Percentiles rank a stretch among this genome's conserved stretches.
phyloP scores from a whole-genome alignment of 2,329 filamentous ascomycete species.

The Endocalyx cinctus region DNA sequence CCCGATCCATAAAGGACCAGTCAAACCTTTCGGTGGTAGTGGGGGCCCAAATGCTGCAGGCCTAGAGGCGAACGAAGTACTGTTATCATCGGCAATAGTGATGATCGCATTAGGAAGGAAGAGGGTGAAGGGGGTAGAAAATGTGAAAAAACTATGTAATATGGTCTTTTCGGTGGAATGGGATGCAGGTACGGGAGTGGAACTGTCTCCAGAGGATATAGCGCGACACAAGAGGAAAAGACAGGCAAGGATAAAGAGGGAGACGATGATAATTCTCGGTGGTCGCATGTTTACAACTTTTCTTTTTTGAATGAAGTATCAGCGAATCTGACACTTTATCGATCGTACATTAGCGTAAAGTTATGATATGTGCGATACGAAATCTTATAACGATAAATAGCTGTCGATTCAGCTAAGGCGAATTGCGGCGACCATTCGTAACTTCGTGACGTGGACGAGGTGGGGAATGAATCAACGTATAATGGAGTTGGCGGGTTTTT shows the following conservation, averaged over 20 bases:
- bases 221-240: conserved; percentile 53
- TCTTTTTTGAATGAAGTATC: too few relatives aligned
- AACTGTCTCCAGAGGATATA: conserved; percentile 35
- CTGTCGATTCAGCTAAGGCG: too few relatives aligned
- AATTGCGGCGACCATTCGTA: too few relatives aligned
- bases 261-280: conserved; percentile 49
- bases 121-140: conserved; percentile 74
- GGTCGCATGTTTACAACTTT: conserved; percentile 49
- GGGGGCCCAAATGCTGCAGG: conserved; percentile 89
- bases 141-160: conserved; percentile 60
- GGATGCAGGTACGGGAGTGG: conserved; percentile 20
- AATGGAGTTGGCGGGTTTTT: too few relatives aligned
- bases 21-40: conserved; percentile 71
- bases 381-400: too few relatives aligned
- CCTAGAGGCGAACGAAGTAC: conserved; percentile 89
- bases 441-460: too few relatives aligned
- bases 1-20: conserved; percentile 88
- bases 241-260: conserved; percentile 48
- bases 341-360: too few relatives aligned
- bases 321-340: too few relatives aligned
- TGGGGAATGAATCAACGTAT: too few relatives aligned
- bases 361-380: too few relatives aligned
- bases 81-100: conserved; percentile 95
- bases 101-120: conserved; percentile 96
- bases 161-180: conserved; percentile 34